These are phyloP conservation scores for Tricholoma bakamatsutake DNA, from an alignment of 768 basidiomycete species.

Conservation along the genomic window DNA sequence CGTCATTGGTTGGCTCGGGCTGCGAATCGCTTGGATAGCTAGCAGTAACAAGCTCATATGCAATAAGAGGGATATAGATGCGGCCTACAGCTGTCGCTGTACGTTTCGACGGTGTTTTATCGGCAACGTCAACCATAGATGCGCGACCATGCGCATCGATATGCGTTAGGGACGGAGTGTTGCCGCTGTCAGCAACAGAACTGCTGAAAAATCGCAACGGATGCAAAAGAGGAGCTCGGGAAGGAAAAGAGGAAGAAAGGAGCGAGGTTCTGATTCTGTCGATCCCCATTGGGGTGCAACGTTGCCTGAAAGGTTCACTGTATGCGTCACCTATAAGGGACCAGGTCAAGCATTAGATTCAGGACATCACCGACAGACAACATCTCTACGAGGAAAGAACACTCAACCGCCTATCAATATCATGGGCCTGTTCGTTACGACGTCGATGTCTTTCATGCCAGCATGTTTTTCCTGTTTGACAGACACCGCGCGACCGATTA, in stretches of 20 bases:
- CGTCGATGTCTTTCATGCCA: constrained; percentile 78
- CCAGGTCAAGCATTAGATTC: constrained; percentile 10
- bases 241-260: background rate
- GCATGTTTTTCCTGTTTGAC: constrained; percentile 80
- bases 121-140: constrained; percentile 77
- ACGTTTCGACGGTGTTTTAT: constrained; percentile 57
- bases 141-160: constrained; percentile 66
- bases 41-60: constrained; percentile 58
- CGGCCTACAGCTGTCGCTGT: constrained; percentile 70
- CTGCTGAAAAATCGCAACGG: constrained; percentile 11
- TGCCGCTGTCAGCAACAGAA: constrained; percentile 21
- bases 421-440: constrained; percentile 78
- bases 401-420: constrained; percentile 92
- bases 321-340: constrained; percentile 11
- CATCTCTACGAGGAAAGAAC: constrained; percentile 22
- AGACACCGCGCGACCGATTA: constrained; percentile 58
- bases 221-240: background rate
- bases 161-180: constrained; percentile 50
- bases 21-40: constrained; percentile 25
- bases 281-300: background rate
- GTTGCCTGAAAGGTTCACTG: background rate
- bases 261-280: background rate
- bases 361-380: constrained; percentile 13
- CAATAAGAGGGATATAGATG: constrained; percentile 60
- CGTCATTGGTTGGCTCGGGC: constrained; percentile 8